A percentile compares a stretch with the other conserved stretches of the same genome.
phyloP scores from a whole-genome alignment of 768 basidiomycete species.

The Tubosaeta brunneosetosa region DNA sequence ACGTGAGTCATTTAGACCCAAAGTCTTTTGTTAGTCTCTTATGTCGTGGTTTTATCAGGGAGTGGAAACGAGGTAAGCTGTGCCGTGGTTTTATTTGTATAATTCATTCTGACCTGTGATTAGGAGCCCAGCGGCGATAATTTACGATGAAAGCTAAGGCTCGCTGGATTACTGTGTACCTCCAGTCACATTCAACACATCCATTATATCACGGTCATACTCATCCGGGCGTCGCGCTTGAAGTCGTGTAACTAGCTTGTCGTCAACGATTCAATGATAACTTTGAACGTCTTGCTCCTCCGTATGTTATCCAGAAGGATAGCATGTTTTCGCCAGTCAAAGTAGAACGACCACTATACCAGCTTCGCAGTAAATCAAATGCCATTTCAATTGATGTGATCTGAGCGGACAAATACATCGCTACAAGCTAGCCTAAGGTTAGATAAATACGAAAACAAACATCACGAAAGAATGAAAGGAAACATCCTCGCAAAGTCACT shows the following conservation, averaged over 20 bases:
- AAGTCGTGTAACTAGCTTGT: background rate
- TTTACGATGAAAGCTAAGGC: slow-evolving; percentile 1
- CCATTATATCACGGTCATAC: background rate
- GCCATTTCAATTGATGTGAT: too few species aligned
- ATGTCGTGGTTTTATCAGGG: background rate
- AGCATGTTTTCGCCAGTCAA: too few species aligned
- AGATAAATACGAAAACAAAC: too few species aligned
- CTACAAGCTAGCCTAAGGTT: too few species aligned
- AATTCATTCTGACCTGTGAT: background rate
- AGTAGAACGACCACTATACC: too few species aligned
- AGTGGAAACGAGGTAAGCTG: background rate
- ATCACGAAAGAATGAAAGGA: too few species aligned
- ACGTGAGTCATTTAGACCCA: background rate
- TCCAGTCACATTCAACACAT: background rate
- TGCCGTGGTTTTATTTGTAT: background rate
- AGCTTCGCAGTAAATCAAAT: too few species aligned
- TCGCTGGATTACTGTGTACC: background rate
- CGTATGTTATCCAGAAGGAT: too few species aligned
- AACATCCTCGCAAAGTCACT: too few species aligned
- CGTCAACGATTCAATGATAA: background rate
- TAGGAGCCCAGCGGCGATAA: slow-evolving; percentile 1
- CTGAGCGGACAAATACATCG: too few species aligned
- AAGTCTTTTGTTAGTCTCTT: background rate
- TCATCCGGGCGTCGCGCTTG: background rate
- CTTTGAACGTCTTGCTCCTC: background rate